Evolutionary conservation across 2,329 filamentous ascomycete genomes (phyloP).

Genomic region (Sclerotinia spermophila): DNA sequence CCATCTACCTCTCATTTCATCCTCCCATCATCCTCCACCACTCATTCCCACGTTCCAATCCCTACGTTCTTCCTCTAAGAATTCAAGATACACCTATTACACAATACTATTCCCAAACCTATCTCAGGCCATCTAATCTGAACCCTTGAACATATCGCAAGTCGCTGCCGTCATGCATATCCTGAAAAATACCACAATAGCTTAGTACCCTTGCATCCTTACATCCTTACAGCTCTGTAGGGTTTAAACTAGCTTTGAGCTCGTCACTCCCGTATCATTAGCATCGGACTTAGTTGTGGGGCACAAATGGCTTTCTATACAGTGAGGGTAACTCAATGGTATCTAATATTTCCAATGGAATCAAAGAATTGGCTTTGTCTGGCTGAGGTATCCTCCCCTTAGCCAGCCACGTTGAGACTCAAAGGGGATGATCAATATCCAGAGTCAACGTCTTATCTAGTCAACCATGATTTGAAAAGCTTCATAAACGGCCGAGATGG

Average conservation of each 20-base stretch:
- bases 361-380: slow-evolving; percentile 18
- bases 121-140: not conserved
- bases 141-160: slow-evolving; percentile 13
- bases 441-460: slow-evolving; percentile 16
- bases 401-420: slow-evolving; percentile 31
- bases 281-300: slow-evolving; percentile 25
- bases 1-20: slow-evolving; percentile 9
- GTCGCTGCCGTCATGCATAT: slow-evolving; percentile 26
- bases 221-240: slow-evolving; percentile 33
- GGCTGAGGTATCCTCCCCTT: slow-evolving; percentile 28
- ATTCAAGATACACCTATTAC: not conserved
- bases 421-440: slow-evolving; percentile 17
- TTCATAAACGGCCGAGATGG: slow-evolving; percentile 32
- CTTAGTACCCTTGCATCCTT: slow-evolving; percentile 3
- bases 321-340: slow-evolving; percentile 18
- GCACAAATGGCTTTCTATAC: slow-evolving; percentile 21
- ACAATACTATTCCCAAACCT: not conserved
- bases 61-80: slow-evolving; percentile 1
- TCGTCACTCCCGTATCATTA: slow-evolving; percentile 28
- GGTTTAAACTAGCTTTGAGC: slow-evolving; percentile 33
- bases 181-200: slow-evolving; percentile 14
- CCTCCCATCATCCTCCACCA: slow-evolving; percentile 12
- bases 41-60: not conserved
- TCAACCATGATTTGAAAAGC: slow-evolving; percentile 20
- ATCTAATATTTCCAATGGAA: slow-evolving; percentile 19